Percentiles rank a stretch among this genome's conserved stretches.
Conservation (phyloP, 371 early-diverging fungal genomes). For the Phascolomyces articulosus region DNA sequence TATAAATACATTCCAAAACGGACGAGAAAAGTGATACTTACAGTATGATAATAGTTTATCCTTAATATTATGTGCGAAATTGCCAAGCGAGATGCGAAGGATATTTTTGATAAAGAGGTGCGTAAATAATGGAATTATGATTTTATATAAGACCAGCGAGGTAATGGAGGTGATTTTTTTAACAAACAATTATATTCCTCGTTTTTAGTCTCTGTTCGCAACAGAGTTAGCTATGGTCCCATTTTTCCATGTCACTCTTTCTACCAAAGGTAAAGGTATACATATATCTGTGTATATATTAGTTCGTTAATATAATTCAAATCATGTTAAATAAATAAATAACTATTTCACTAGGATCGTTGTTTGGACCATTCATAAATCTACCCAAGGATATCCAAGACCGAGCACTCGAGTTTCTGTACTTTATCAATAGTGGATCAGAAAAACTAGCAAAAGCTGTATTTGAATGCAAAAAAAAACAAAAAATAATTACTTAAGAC, state of each 20-base stretch:
- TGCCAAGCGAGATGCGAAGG: constrained; percentile 31
- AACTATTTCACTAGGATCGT: constrained; percentile 17
- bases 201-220: constrained; percentile 30
- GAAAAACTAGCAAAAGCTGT: constrained; percentile 32
- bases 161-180: too few species aligned
- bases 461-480: constrained; percentile 18
- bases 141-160: too few species aligned
- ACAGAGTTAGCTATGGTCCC: constrained; percentile 46
- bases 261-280: constrained; percentile 35
- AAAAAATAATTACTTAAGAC: not conserved
- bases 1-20: constrained; percentile 13
- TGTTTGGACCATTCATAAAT: constrained; percentile 51
- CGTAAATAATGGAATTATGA: not conserved
- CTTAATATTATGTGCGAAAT: constrained; percentile 38
- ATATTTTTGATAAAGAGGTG: constrained; percentile 34
- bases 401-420: constrained; percentile 55
- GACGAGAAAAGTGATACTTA: not conserved
- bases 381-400: constrained; percentile 49
- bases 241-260: constrained; percentile 51
- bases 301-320: too few species aligned
- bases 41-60: constrained; percentile 17
- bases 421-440: constrained; percentile 35
- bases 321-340: too few species aligned
- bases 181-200: not conserved
- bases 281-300: too few species aligned